Percentiles rank a stretch among this genome's conserved stretches.
Evolutionary conservation across 345 rosid genomes (phyloP).

Genomic region (Hibiscus mutabilis): DNA sequence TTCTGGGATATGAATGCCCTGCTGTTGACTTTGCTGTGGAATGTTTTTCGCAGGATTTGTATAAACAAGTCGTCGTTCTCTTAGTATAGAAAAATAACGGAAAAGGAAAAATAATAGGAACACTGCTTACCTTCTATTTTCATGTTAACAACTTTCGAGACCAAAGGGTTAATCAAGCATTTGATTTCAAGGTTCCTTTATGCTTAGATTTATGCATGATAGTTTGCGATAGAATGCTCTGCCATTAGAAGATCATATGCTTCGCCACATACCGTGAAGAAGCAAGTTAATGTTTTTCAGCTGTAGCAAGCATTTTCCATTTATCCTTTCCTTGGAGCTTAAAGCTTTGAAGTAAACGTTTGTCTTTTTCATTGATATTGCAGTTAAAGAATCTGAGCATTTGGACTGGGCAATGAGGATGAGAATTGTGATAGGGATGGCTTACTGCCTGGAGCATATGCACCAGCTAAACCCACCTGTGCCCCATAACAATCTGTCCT

Average conservation of each 20-base stretch:
- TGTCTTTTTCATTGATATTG: constrained; percentile 12
- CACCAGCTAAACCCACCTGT: constrained; percentile 69
- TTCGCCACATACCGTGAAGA: neutral
- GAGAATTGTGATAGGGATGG: constrained; percentile 81
- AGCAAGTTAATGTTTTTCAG: neutral
- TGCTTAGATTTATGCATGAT: neutral
- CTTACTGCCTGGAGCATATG: constrained; percentile 81
- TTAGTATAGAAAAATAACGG: neutral
- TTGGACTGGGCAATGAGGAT: constrained; percentile 80
- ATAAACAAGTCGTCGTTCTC: neutral
- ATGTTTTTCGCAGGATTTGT: neutral
- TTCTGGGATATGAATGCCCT: neutral
- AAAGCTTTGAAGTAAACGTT: neutral
- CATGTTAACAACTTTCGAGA: neutral
- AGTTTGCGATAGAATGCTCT: neutral
- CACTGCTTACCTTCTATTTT: neutral
- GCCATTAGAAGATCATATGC: neutral
- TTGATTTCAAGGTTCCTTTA: neutral
- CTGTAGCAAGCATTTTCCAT: neutral
- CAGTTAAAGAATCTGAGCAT: constrained; percentile 90
- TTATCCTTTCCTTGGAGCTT: neutral
- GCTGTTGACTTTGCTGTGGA: neutral
- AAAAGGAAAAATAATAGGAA: neutral
- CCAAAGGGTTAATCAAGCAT: neutral
- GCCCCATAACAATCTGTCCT: constrained; percentile 52